Percentiles rank a stretch among this genome's conserved stretches.
phyloP scores from a whole-genome alignment of 441 rosid species.

The Syzygium syzygioides region DNA sequence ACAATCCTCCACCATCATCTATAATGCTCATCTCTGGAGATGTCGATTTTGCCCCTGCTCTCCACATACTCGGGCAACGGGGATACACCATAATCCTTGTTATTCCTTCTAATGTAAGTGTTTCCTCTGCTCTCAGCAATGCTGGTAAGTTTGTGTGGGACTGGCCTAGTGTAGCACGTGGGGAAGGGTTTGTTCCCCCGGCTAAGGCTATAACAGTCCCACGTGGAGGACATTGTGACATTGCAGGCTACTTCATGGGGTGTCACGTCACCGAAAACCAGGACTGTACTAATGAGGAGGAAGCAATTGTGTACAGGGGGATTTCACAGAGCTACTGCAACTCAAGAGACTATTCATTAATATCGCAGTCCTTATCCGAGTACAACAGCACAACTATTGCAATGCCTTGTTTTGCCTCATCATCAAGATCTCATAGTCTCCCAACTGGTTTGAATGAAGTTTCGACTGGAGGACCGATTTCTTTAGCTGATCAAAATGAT shows the following conservation, averaged over 20 bases:
- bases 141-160: constrained; percentile 97
- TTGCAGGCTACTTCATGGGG: constrained; percentile 44
- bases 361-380: constrained; percentile 51
- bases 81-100: constrained; percentile 83
- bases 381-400: constrained; percentile 26
- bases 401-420: constrained; percentile 30
- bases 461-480: constrained; percentile 21
- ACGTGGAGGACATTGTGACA: constrained; percentile 29
- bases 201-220: constrained; percentile 37
- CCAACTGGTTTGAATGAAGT: constrained; percentile 51
- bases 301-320: constrained; percentile 66
- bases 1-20: constrained; percentile 80
- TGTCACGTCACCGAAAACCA: constrained; percentile 33
- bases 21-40: constrained; percentile 93
- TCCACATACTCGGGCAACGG: constrained; percentile 90
- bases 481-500: constrained; percentile 49
- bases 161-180: constrained; percentile 95
- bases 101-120: constrained; percentile 78
- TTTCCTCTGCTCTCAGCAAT: constrained; percentile 80
- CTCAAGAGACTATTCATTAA: constrained; percentile 47
- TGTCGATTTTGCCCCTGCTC: constrained; percentile 93
- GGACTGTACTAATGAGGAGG: constrained; percentile 64
- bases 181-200: constrained; percentile 82
- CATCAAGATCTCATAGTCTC: constrained; percentile 49
- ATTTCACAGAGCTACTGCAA: constrained; percentile 51